Conservation (phyloP, 352 stramenopile species). For the Phytophthora sp. region DNA sequence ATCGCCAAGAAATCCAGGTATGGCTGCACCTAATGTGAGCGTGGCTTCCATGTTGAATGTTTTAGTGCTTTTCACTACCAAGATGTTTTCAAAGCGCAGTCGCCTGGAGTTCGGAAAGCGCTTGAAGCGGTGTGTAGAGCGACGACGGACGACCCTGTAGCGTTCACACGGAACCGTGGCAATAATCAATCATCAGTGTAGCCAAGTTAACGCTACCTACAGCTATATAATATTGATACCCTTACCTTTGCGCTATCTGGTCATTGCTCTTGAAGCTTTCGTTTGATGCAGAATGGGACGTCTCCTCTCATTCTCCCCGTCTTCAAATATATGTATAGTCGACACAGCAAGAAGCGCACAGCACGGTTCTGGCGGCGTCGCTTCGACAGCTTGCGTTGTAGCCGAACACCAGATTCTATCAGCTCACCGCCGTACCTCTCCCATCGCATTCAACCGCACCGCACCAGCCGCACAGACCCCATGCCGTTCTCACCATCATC, state of each 20-base stretch:
- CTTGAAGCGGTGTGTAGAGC: constrained; percentile 3
- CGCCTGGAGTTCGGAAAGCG: not conserved
- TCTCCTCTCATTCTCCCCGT: not conserved
- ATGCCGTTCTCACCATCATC: not conserved
- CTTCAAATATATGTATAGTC: constrained; percentile 3
- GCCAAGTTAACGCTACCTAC: constrained; percentile 3
- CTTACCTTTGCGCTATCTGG: constrained; percentile 1
- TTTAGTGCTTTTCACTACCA: constrained; percentile 18
- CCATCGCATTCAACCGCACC: constrained; percentile 4
- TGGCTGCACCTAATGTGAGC: constrained; percentile 14
- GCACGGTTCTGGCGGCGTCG: not conserved
- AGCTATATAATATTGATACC: not conserved
- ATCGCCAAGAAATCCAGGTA: constrained; percentile 10
- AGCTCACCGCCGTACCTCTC: not conserved
- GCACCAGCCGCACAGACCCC: not conserved
- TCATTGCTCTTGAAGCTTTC: not conserved
- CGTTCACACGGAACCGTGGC: not conserved
- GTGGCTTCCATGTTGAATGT: constrained; percentile 18
- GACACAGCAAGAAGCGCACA: not conserved
- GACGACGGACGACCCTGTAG: not conserved
- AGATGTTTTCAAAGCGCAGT: constrained; percentile 14
- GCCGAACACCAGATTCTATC: not conserved
- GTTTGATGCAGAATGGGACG: too few species aligned
- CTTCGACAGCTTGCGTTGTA: not conserved
- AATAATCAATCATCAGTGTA: constrained; percentile 15